Evolutionary conservation across 2,329 filamentous ascomycete genomes (phyloP).

Genomic region (Aspergillus tanneri): DNA sequence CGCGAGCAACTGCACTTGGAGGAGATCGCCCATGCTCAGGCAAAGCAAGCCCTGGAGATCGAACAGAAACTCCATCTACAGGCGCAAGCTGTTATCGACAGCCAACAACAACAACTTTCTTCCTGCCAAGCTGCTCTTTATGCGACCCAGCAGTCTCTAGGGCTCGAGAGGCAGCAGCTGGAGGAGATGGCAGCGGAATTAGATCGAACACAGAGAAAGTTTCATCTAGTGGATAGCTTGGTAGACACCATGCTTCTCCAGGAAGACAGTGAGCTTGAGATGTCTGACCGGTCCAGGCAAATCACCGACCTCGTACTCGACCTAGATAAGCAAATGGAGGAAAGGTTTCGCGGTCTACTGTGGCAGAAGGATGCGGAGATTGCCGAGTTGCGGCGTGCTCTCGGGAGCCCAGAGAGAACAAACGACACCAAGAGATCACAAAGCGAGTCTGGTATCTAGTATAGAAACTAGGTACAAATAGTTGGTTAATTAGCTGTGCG

Average conservation of each 20-base stretch:
- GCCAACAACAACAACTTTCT: neutral
- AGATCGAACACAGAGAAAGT: slow-evolving; percentile 7
- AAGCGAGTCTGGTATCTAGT: too few species aligned
- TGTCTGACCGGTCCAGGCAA: slow-evolving; percentile 5
- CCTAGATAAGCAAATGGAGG: slow-evolving; percentile 8
- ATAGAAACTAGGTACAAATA: too few species aligned
- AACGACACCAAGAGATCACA: too few species aligned
- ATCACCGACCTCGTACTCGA: slow-evolving; percentile 8
- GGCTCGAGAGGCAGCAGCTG: neutral
- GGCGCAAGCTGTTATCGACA: neutral
- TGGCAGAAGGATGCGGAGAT: slow-evolving; percentile 2
- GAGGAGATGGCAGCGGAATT: slow-evolving; percentile 5
- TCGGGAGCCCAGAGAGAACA: too few species aligned
- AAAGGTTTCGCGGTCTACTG: slow-evolving; percentile 1
- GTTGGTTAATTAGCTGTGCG: too few species aligned
- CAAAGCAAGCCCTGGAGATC: slow-evolving; percentile 1
- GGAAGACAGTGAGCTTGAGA: slow-evolving; percentile 5
- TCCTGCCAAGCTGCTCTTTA: neutral
- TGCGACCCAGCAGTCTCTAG: neutral
- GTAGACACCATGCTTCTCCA: slow-evolving; percentile 8
- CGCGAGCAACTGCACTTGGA: too few species aligned
- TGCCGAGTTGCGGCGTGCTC: neutral
- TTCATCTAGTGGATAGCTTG: slow-evolving; percentile 5
- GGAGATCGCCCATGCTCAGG: too few species aligned
- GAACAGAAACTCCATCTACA: neutral